Base-by-base conservation (phyloP, 805 yeast genomes). In the Candida ascalaphidarum region DNA sequence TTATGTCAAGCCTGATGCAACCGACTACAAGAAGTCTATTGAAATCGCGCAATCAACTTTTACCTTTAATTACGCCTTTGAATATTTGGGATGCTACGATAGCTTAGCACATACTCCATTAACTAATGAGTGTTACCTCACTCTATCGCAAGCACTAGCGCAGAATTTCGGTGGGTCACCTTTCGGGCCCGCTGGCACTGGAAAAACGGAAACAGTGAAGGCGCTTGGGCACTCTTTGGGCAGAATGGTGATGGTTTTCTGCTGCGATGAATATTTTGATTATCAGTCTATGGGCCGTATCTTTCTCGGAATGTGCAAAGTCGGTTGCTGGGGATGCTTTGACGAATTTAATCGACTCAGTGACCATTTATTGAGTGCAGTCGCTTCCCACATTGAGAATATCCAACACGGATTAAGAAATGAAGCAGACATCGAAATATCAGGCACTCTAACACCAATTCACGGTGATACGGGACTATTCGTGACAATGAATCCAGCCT, bases 121-220 rank as follows among this genome's bases (percentile, higher is more conserved):
- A 12, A 64, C 82, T 6, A 72, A 73, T 26, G 59, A 66, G 5
- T 72, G 84, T 32, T 84, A 70, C 46, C 47, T 78, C 7, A 59
- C 86, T 0, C 71, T 88, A 75, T 62, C 81, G 0, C 81, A 78
- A 34, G 88, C 96, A 0, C 48, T 86, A 11, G 68, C 72, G 19
- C 84, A 77, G 40, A 69, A 68, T 20, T 58, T 75, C 7, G 97
- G 97, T n/a, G 94, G 95, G 0, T 80, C 94, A 1, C 80, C 94
- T 1, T 76, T 81, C 51, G 97, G 97, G 0, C 96, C 97, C 2
- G 96, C 97, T 3, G 97, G 97, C 23, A 89, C 97, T 0, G 97
- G 97, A 39, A 89, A 89, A 47, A 89, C 97, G 0, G 97, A 89
- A 48, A 69, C 94, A 0, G 68, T 89, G 15, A 89, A 89, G 48